Base-by-base conservation (phyloP, 108 stramenopile species). In the Stephanodiscus minutulus region DNA sequence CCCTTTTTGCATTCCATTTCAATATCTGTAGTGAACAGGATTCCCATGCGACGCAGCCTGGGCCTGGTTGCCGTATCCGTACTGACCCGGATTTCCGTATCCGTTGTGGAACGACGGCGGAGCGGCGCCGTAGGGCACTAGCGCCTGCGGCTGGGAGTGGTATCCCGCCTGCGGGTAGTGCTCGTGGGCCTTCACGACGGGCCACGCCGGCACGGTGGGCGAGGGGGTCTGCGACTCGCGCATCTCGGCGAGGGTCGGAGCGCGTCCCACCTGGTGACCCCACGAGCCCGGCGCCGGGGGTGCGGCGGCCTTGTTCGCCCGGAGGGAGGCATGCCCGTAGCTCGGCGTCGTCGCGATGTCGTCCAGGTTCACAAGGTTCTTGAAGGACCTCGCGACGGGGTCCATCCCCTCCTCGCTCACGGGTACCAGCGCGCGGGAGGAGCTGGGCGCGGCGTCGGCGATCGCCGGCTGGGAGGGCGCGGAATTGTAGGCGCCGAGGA, bases 161-260 rank as follows among this genome's bases (percentile, higher is more conserved):
- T 39, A 39, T 39, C 39, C 39, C 7, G 39, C 39, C 11, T 39
- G 39, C 10, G 39, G 39, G 9, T 8, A 11, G 6, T 35, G 6
- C 7, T 39, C 39, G 39, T 52, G 17, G 5, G 7, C 50, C 18
- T 52, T 52, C 50, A 52, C 20, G 5, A 52, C 50, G 39, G 39
- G 11, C n/a, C 24, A 1, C 50, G 50, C 24, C 9, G 50, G 18
- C 50, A 52, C 20, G 20, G 50, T 52, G 50, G 50, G 50, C 20
- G 22, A 24, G 22, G 20, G 9, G 3, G 48, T 7, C 39, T 39
- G 39, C 12, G 57, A 36, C 1, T 36, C 57, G 5, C 57, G 29
- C 5, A 77, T 77, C 49, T 77, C 77, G 4, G 70, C 41, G 47
- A 77, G 77, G n/a, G 77, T 77, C 15, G 77, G 77, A 15, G 66